These are phyloP conservation scores for Pseudogymnoascus sp. DNA, from an alignment of 2,329 filamentous ascomycete species.

Conservation along the genomic window DNA sequence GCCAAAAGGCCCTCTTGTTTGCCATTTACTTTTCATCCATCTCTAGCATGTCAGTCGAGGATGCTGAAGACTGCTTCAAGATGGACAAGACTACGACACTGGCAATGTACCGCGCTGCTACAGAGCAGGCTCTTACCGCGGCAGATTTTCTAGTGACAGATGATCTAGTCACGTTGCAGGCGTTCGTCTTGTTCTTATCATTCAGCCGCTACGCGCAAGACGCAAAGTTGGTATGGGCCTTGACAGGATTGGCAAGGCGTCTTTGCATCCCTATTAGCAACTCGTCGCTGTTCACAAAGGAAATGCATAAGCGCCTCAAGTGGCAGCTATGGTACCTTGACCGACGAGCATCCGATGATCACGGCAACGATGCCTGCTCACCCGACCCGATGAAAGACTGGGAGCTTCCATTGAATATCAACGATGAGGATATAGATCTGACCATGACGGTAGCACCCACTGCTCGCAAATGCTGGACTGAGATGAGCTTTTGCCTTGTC, in stretches of 20 bases:
- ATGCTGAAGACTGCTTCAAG: constrained; percentile 25
- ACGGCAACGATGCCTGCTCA: constrained; percentile 44
- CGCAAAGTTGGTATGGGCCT: constrained; percentile 50
- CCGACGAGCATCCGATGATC: constrained; percentile 49
- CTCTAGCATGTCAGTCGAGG: constrained; percentile 27
- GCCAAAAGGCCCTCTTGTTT: constrained; percentile 47
- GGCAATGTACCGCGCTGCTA: constrained; percentile 35
- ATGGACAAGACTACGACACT: constrained; percentile 34
- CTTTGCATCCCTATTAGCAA: constrained; percentile 32
- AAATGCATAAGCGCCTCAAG: constrained; percentile 51
- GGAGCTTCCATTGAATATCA: constrained; percentile 46
- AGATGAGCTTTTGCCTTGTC: constrained; percentile 37
- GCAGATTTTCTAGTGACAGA: constrained; percentile 52
- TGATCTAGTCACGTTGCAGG: constrained; percentile 52
- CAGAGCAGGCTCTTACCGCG: constrained; percentile 52
- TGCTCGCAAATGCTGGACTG: constrained; percentile 43
- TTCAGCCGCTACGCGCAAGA: constrained; percentile 44
- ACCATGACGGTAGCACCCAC: constrained; percentile 39
- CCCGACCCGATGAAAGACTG: constrained; percentile 42
- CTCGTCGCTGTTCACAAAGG: constrained; percentile 41
- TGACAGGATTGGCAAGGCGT: constrained; percentile 50
- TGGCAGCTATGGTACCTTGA: constrained; percentile 52
- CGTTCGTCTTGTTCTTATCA: constrained; percentile 48
- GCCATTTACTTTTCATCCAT: constrained; percentile 22
- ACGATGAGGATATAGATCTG: constrained; percentile 42